Conservation (phyloP, 805 yeast genomes). For the Candida silvatica region DNA sequence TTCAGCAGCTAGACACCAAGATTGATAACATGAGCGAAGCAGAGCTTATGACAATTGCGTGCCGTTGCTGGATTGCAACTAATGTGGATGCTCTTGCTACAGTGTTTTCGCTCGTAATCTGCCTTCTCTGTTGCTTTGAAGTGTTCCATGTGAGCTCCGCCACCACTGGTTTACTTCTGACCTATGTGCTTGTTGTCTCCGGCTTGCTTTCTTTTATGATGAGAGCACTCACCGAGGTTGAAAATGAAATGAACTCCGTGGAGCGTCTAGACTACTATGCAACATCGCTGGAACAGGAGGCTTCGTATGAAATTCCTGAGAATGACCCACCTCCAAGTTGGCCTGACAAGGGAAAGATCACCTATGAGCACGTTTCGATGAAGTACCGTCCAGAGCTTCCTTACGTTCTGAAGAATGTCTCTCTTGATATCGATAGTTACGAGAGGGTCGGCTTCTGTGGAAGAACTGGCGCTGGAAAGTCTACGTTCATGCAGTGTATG, state of each 20-base stretch:
- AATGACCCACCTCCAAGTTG: slow-evolving; percentile 34
- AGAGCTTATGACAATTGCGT: slow-evolving; percentile 43
- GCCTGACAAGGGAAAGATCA: slow-evolving; percentile 41
- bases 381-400: slow-evolving; percentile 57
- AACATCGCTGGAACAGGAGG: slow-evolving; percentile 53
- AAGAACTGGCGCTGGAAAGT: slow-evolving; percentile 82
- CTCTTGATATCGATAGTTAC: slow-evolving; percentile 35
- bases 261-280: slow-evolving; percentile 66
- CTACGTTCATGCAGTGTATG: slow-evolving; percentile 54
- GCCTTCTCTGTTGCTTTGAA: slow-evolving; percentile 49
- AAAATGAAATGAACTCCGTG: slow-evolving; percentile 73
- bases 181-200: slow-evolving; percentile 53
- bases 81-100: slow-evolving; percentile 41
- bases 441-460: slow-evolving; percentile 82
- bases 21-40: slow-evolving; percentile 62
- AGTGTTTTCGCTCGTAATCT: slow-evolving; percentile 35
- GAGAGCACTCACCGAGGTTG: slow-evolving; percentile 59
- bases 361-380: slow-evolving; percentile 39
- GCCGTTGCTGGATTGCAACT: slow-evolving; percentile 58
- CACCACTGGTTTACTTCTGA: slow-evolving; percentile 52
- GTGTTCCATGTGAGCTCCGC: slow-evolving; percentile 49
- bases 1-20: slow-evolving; percentile 32
- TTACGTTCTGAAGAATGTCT: slow-evolving; percentile 40
- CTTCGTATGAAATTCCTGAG: slow-evolving; percentile 41
- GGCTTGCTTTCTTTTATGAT: slow-evolving; percentile 42